Base-by-base conservation (phyloP, 129 eudicot species). In the Scalesia atractyloides region DNA sequence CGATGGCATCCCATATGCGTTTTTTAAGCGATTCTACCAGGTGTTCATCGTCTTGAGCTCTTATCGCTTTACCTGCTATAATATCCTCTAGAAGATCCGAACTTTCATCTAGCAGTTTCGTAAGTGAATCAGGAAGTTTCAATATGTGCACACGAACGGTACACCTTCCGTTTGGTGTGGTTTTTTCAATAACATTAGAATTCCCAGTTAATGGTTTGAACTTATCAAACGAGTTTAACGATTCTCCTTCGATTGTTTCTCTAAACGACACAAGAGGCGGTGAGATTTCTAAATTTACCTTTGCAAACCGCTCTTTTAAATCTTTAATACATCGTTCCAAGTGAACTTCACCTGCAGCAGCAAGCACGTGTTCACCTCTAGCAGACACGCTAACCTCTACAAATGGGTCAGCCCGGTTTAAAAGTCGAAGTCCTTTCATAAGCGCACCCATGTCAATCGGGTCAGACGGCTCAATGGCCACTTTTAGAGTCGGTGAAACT, bases 331-430 rank as follows among this genome's bases (percentile, higher is more conserved):
- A 95, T 81, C 99, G 84, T 80, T 95, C 97, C 15, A 95, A 76
- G 77, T 95, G 99, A 74, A 95, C 97, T 79, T 95, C 99, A 62
- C 99, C 99, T 51, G 99, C 99, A 36, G 99, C 96, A 64, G 99
- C 87, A 77, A 95, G 96, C 51, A 95, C 97, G 68, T 95, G 97
- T 81, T 95, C 99, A 15, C 99, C 99, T 79, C 96, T 84, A 43
- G 91, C 79, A 76, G 97, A 95, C 69, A 95, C 89, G 61, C 96
- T 79, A 30, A 95, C 91, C 82, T 95, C 99, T n/a, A 94, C 97
- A 83, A 90, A 95, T 5, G 99, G 99, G 74, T 95, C 97, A 9
- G 97, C 97, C 43, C 91, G 93, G 51, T 95, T 95, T 8, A 95
- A 62, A n/a, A 88, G 91, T 77, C 96, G 83, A 47, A 95, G 80